phyloP scores from a whole-genome alignment of 2,329 filamentous ascomycete species.

The Raffaelea deltoideospora region DNA sequence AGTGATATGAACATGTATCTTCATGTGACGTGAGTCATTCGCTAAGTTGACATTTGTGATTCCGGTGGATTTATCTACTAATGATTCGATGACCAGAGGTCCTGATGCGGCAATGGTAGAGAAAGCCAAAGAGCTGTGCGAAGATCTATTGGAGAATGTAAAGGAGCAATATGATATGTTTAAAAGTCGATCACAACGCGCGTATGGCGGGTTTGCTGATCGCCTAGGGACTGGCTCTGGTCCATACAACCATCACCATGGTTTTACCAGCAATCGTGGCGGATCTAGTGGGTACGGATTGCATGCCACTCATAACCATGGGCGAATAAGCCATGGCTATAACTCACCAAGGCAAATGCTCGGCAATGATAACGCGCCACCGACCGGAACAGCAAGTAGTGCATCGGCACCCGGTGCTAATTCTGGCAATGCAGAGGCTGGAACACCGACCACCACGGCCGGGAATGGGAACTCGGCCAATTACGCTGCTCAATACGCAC shows the following conservation, averaged over 20 bases:
- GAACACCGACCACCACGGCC: constrained; percentile 14
- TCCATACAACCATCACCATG: constrained; percentile 12
- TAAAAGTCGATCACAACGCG: constrained; percentile 64
- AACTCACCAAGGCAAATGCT: constrained; percentile 22
- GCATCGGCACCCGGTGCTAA: too few relatives aligned
- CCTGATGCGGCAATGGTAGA: constrained; percentile 78
- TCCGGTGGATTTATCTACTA: too few relatives aligned
- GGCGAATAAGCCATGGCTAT: constrained; percentile 19
- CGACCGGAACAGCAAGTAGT: too few relatives aligned
- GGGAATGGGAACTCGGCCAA: too few relatives aligned
- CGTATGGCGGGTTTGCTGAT: constrained; percentile 33
- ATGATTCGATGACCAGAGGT: too few relatives aligned
- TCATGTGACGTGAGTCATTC: constrained; percentile 71
- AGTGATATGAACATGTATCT: constrained; percentile 95
- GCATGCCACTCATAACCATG: constrained; percentile 7
- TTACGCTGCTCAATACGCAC: constrained; percentile 69
- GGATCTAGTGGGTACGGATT: constrained; percentile 17
- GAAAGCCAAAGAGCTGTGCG: constrained; percentile 74
- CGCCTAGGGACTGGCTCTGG: constrained; percentile 21
- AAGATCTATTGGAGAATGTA: constrained; percentile 76
- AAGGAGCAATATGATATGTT: constrained; percentile 81
- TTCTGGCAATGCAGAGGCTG: not conserved
- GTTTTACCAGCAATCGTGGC: not conserved
- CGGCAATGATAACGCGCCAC: too few relatives aligned
- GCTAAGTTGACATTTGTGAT: too few relatives aligned